Conservation (phyloP, 179 eudicot genomes). For the Actinidia polygama region DNA sequence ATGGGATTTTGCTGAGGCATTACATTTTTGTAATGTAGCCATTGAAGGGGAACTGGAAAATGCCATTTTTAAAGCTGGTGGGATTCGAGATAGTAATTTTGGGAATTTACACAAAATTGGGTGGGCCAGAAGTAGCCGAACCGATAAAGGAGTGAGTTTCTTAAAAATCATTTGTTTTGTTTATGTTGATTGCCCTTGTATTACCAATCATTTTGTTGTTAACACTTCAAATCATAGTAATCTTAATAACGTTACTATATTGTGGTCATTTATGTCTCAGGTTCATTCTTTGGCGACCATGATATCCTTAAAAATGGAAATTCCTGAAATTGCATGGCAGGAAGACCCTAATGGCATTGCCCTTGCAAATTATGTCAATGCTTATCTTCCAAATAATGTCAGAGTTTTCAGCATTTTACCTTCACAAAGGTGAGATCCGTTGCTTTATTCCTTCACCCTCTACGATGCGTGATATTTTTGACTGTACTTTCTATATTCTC, state of each 20-base stretch:
- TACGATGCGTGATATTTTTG: background rate
- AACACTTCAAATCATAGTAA: background rate
- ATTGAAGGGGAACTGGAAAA: constrained; percentile 85
- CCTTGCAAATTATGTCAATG: constrained; percentile 72
- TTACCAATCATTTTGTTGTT: background rate
- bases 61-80: constrained; percentile 86
- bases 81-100: constrained; percentile 77
- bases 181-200: background rate
- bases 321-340: constrained; percentile 82
- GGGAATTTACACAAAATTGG: constrained; percentile 81
- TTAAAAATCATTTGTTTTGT: constrained; percentile 1
- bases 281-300: constrained; percentile 93
- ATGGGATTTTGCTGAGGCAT: constrained; percentile 31
- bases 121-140: constrained; percentile 95
- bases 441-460: background rate
- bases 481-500: background rate
- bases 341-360: constrained; percentile 78
- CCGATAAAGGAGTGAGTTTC: constrained; percentile 88
- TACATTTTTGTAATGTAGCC: constrained; percentile 49
- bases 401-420: constrained; percentile 90
- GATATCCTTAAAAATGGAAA: constrained; percentile 88
- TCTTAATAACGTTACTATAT: background rate
- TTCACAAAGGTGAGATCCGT: constrained; percentile 59
- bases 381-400: constrained; percentile 72
- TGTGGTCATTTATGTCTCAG: constrained; percentile 37